phyloP scores from a whole-genome alignment of 1,139 yeast genomes.

The Magnusiomyces sp. region DNA sequence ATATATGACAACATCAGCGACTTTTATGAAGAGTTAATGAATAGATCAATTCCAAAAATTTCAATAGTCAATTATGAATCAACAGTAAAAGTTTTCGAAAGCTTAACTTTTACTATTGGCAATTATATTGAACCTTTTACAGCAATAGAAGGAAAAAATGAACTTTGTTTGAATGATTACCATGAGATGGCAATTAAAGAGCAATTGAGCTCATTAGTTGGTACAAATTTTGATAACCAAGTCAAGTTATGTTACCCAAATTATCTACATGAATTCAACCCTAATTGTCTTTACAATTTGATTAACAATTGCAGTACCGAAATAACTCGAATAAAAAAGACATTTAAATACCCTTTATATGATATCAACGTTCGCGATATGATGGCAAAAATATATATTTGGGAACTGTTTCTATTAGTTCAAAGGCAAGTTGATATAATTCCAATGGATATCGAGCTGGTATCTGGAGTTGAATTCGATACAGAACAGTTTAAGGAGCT shows the following conservation, averaged over 20 bases:
- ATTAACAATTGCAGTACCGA: neutral
- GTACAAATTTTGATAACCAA: constrained; percentile 1
- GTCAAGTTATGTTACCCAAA: neutral
- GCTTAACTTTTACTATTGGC: neutral
- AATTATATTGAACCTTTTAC: constrained; percentile 3
- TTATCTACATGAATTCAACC: neutral
- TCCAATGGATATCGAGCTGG: constrained; percentile 3
- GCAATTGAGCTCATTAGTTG: neutral
- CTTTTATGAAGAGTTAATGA: neutral
- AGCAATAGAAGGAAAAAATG: neutral
- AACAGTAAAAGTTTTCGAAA: neutral
- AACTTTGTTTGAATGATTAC: neutral
- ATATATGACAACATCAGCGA: neutral
- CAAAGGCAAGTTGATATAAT: neutral
- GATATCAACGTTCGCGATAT: constrained; percentile 1
- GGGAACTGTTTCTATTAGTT: neutral
- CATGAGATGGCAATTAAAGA: constrained; percentile 1
- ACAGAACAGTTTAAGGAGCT: neutral
- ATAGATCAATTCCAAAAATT: neutral
- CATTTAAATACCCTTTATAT: neutral
- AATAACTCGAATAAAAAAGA: neutral
- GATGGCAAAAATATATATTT: neutral
- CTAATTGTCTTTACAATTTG: neutral
- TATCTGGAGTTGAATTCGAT: neutral
- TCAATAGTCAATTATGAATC: neutral